Evolutionary conservation across 768 basidiomycete genomes (phyloP), one percentile per base, ranked within the genome.

Genomic region (Rhizopogon vulgaris): DNA sequence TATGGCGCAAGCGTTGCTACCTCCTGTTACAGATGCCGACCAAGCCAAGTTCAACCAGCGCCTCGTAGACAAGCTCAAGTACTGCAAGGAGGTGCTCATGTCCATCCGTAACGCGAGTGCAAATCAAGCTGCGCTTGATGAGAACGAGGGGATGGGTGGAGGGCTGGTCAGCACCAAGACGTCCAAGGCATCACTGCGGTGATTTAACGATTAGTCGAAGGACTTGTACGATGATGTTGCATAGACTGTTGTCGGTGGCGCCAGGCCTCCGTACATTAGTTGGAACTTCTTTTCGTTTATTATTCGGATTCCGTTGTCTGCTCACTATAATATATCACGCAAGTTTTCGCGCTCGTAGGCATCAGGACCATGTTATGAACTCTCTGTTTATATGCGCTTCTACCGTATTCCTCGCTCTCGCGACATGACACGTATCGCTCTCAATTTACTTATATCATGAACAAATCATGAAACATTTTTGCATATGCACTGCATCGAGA

Each of bases 21-120:
- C 70, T 3, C 67, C 67, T 7, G 60, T 62, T 14, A 53, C 72
- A 17, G 80, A 85, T 51, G 70, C 76, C 4, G 83, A 83, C 14
- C 67, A 80, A 56, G 72, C 74, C 49, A 86, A 84, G 68, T 79
- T 82, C 59, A 73, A 79, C 49, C 78, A 79, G 59, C 77, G 78
- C 49, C 66, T 93, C 34, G 67, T 92, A 30, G 85, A 85, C 56
- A 92, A 92, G 72, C 77, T 93, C 59, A 84, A 84, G 68, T 94
- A 89, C 67, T 90, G 86, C 73, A 86, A 85, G 63, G 91, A 94
- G 65, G 87, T 94, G 32, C 74, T 94, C 43, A 66, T 77, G 50
- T 84, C 82, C 55, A 90, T 90, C 56, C 73, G 75, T 49, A 79
- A 76, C 48, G 84, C 83, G 40, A 84, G 78, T 58, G 75, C 69